A percentile compares a stretch with the other conserved stretches of the same genome.
Conservation (phyloP, 176 grass and related monocot genomes). For the Alopecurus myosuroides region DNA sequence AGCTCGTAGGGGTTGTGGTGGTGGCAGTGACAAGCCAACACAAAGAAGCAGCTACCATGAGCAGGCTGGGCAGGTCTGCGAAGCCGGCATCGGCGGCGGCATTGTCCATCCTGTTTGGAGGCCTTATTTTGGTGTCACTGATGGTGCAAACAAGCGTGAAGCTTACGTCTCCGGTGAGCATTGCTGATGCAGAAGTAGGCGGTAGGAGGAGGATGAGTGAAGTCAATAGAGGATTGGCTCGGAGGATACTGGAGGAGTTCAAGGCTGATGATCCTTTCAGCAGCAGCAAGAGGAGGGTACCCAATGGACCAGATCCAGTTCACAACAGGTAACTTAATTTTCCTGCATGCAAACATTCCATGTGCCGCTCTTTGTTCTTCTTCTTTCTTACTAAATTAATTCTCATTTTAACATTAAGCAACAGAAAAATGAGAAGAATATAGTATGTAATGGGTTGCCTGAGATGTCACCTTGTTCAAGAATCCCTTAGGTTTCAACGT, state of each 20-base stretch:
- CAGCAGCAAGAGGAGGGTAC: constrained; percentile 58
- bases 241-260: constrained; percentile 11
- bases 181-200: not conserved
- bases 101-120: constrained; percentile 36
- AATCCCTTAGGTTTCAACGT: not conserved
- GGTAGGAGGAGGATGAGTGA: constrained; percentile 14
- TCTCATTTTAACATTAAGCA: not conserved
- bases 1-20: constrained; percentile 1
- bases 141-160: not conserved
- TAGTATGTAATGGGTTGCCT: not conserved
- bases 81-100: constrained; percentile 12
- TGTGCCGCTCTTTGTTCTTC: not conserved
- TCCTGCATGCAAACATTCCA: not conserved
- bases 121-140: constrained; percentile 38
- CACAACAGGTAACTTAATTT: constrained; percentile 70
- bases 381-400: not conserved
- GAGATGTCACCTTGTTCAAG: not conserved
- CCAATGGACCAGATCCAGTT: constrained; percentile 76
- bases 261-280: constrained; percentile 27
- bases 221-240: constrained; percentile 9
- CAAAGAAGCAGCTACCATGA: constrained; percentile 14
- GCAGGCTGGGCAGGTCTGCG: not conserved
- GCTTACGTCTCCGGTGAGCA: not conserved
- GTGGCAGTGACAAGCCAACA: not conserved
- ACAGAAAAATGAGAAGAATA: not conserved